phyloP scores from a whole-genome alignment of 805 yeast species.

The Cyberlindnera euphorbiiphila region DNA sequence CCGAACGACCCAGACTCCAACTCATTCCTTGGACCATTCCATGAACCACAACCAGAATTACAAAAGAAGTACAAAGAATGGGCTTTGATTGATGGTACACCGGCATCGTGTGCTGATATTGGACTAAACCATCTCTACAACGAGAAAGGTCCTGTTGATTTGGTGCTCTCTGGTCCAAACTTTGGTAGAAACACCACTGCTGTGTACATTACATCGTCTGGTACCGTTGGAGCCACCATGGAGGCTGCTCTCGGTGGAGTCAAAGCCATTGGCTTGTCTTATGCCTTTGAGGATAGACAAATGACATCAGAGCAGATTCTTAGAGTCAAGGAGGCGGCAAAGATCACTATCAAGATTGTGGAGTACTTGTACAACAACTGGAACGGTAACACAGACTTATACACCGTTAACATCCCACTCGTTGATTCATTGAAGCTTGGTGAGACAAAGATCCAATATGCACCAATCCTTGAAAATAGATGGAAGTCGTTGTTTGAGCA shows the following conservation, averaged over 20 bases:
- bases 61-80: slow-evolving; percentile 59
- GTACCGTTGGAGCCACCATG: slow-evolving; percentile 96
- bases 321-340: slow-evolving; percentile 53
- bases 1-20: slow-evolving; percentile 45
- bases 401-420: slow-evolving; percentile 82
- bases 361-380: slow-evolving; percentile 57
- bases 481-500: slow-evolving; percentile 66
- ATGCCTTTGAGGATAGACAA: slow-evolving; percentile 64
- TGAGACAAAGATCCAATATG: slow-evolving; percentile 58
- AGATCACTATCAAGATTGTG: slow-evolving; percentile 60
- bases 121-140: slow-evolving; percentile 71
- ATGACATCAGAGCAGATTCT: slow-evolving; percentile 38
- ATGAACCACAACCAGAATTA: slow-evolving; percentile 42
- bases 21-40: slow-evolving; percentile 65
- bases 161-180: slow-evolving; percentile 93
- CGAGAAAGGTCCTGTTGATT: slow-evolving; percentile 61
- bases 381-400: slow-evolving; percentile 60
- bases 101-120: slow-evolving; percentile 92
- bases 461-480: slow-evolving; percentile 75
- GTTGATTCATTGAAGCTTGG: slow-evolving; percentile 46
- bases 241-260: slow-evolving; percentile 73
- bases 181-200: slow-evolving; percentile 92
- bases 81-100: slow-evolving; percentile 88
- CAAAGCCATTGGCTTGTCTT: slow-evolving; percentile 76
- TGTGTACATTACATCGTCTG: slow-evolving; percentile 83